A percentile compares a stretch with the other conserved stretches of the same genome.
Conservation (phyloP, 2,329 filamentous ascomycete genomes). For the Coniochaeta hoffmannii region DNA sequence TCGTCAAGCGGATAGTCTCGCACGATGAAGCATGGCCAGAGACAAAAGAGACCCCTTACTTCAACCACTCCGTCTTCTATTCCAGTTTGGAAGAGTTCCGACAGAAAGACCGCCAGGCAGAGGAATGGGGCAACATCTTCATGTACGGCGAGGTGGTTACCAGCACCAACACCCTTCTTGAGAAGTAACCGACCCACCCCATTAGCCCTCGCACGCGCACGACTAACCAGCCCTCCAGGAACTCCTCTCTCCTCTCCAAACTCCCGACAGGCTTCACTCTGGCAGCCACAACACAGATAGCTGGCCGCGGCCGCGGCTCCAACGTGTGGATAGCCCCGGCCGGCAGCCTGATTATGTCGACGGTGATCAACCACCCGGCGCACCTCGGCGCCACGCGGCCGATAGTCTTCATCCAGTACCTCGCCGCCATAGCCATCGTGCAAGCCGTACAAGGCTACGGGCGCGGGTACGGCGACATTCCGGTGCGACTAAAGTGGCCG, state of each 20-base stretch:
- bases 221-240: slow-evolving; percentile 40
- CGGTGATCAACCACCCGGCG: slow-evolving; percentile 75
- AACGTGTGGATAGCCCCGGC: slow-evolving; percentile 95
- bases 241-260: slow-evolving; percentile 65
- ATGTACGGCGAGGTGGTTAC: slow-evolving; percentile 90
- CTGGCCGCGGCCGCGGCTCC: slow-evolving; percentile 77
- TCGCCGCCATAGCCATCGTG: slow-evolving; percentile 81
- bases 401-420: slow-evolving; percentile 89
- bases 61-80: slow-evolving; percentile 78
- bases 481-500: slow-evolving; percentile 91
- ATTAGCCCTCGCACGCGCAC: not conserved
- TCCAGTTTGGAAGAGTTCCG: slow-evolving; percentile 63
- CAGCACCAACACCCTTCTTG: slow-evolving; percentile 86
- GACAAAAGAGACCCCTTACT: slow-evolving; percentile 70
- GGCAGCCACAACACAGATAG: slow-evolving; percentile 79
- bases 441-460: slow-evolving; percentile 78
- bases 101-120: slow-evolving; percentile 42
- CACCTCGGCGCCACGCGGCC: slow-evolving; percentile 65
- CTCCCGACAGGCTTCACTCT: slow-evolving; percentile 83
- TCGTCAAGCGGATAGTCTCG: slow-evolving; percentile 66
- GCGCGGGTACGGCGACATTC: slow-evolving; percentile 63
- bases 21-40: slow-evolving; percentile 64
- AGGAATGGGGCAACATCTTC: slow-evolving; percentile 67
- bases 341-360: slow-evolving; percentile 81
- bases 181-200: slow-evolving; percentile 55